Base-by-base conservation (phyloP, 306 rosid genomes). In the Trifolium fragiferum region DNA sequence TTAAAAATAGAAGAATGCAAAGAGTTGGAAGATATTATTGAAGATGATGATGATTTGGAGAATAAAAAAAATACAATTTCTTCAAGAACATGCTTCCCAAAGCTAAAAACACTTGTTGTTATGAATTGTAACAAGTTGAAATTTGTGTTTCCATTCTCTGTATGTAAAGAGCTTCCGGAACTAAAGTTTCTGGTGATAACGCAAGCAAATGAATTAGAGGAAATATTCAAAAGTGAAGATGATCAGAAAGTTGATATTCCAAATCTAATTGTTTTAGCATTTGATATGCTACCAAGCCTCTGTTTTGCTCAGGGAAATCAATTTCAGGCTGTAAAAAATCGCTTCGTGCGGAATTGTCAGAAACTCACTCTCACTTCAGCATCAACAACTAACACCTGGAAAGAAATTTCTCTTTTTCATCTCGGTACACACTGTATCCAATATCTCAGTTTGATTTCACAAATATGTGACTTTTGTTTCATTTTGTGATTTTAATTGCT, bases 21-120 rank as follows among this genome's bases (percentile, higher is more conserved):
- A 8, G 49, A 49, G 10, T 51, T 78, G 30, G 44, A 78, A 13
- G 23, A 78, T 2, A 49, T 78, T 8, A 16, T 78, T 68, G 69
- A 67, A 55, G 80, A 27, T 3, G 32, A 27, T 27, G 80, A 44
- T 15, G 69, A 41, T 61, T 41, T 3, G 35, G 58, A 38, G 25
- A 9, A 49, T n/a, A 4, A n/a, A 3, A 3, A 1, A 3, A 9
- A 10, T 10, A 2, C 13, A 11, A 40, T 8, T 9, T 40, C 44
- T 2, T 49, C 33, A 8, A 10, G 23, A 16, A 12, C 59, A 47
- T 35, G 44, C 68, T 75, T 80, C 16, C 73, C 84, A 53, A 40
- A 27, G 20, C 51, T 80, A n/a, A 13, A 7, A 33, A 0, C 0
- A 0, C 46, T 80, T 21, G 0, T 0, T 2, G 49, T 75, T 1